Percentiles rank a stretch among this genome's conserved stretches.
These are phyloP conservation scores for Candida sp. DNA, from an alignment of 1,139 yeast genomes.

Conservation along the genomic window DNA sequence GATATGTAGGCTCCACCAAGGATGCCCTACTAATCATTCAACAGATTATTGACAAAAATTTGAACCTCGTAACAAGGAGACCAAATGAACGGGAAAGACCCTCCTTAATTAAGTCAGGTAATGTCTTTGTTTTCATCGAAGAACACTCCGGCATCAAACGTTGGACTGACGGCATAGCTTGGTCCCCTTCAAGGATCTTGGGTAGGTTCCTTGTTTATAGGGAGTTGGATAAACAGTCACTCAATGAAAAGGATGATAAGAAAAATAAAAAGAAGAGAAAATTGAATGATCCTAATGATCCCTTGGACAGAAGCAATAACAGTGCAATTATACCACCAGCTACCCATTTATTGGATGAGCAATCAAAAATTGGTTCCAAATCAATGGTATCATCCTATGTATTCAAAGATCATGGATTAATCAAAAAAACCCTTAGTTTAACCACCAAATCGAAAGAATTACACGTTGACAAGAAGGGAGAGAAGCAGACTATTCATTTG, in stretches of 20 bases:
- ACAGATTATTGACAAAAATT: conserved; percentile 60
- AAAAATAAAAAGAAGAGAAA: conserved; percentile 28
- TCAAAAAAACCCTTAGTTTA: conserved; percentile 78
- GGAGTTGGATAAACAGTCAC: conserved; percentile 61
- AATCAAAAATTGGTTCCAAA: conserved; percentile 1
- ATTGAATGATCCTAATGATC: conserved; percentile 10
- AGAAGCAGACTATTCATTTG: conserved; percentile 60
- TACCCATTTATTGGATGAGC: not conserved
- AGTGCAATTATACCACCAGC: not conserved
- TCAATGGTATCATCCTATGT: conserved; percentile 58
- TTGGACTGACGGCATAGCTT: conserved; percentile 93
- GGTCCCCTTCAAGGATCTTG: conserved; percentile 88
- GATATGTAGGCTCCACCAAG: conserved; percentile 76
- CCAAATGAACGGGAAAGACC: conserved; percentile 80
- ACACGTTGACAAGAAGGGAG: conserved; percentile 22
- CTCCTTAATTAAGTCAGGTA: conserved; percentile 67
- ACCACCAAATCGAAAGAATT: conserved; percentile 36
- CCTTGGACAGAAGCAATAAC: conserved; percentile 7
- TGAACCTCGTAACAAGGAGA: conserved; percentile 69
- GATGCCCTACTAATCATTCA: conserved; percentile 86
- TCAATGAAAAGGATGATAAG: conserved; percentile 26
- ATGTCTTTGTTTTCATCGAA: conserved; percentile 82
- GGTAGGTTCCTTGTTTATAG: conserved; percentile 83
- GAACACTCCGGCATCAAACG: conserved; percentile 80
- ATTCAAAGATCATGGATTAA: conserved; percentile 71